Conservation (phyloP, 805 yeast species). For the Myxozyma nipponensis region DNA sequence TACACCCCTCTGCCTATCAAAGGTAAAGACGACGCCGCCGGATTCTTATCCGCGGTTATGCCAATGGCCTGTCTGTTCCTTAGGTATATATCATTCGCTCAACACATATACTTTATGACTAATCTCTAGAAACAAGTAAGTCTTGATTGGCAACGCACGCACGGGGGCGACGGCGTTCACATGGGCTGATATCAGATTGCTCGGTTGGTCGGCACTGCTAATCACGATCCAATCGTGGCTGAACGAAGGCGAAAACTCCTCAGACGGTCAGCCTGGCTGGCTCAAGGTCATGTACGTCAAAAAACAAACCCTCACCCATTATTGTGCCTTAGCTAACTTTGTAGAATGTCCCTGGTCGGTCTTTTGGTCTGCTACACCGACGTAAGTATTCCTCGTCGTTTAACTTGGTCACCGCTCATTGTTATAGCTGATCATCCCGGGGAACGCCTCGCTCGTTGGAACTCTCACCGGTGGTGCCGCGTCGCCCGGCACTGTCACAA, state of each 20-base stretch:
- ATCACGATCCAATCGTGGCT: constrained; percentile 25
- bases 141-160: background rate
- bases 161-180: too few relatives aligned
- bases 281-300: constrained; percentile 18
- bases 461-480: constrained; percentile 3
- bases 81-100: constrained; percentile 4
- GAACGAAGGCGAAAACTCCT: constrained; percentile 16
- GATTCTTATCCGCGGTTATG: constrained; percentile 14
- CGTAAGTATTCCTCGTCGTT: background rate
- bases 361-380: constrained; percentile 26
- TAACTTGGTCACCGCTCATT: background rate
- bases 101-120: background rate
- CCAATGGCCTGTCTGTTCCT: constrained; percentile 28
- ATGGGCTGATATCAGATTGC: constrained; percentile 6
- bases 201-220: constrained; percentile 24
- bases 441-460: constrained; percentile 1
- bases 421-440: constrained; percentile 10
- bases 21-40: constrained; percentile 10
- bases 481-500: constrained; percentile 14
- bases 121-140: constrained; percentile 14
- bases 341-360: constrained; percentile 9
- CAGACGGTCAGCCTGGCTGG: constrained; percentile 22
- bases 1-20: constrained; percentile 5
- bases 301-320: too few relatives aligned
- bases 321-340: background rate